Evolutionary conservation across 768 basidiomycete species (phyloP), one percentile per base, ranked within the genome.

Genomic region (Leucogyrophana mollusca): DNA sequence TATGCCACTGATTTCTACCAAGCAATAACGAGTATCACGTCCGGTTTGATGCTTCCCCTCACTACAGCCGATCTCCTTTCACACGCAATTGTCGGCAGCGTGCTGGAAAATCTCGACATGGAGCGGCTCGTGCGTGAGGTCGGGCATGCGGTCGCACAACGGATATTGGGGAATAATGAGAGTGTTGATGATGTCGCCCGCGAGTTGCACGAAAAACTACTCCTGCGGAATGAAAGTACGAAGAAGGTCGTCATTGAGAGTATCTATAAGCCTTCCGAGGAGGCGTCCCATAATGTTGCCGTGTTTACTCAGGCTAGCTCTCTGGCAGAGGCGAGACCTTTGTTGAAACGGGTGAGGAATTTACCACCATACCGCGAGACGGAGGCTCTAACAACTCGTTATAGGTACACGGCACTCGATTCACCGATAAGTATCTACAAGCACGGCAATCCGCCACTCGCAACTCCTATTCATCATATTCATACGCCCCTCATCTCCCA

Each of bases 91-190:
- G 93, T 94, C 46, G 95, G 94, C 25, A 91, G 90, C 64, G 94
- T 97, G 34, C 77, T 98, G 22, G 95, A 98, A 71, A 96, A 97
- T 59, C 82, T 97, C 49, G 95, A 98, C 66, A 95, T 98, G 95
- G 95, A 98, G 59, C 82, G 93, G 23, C 78, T 98, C 32, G 92
- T 98, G 46, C 83, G 84, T 30, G 95, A 98, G 68, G 94, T 98
- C 40, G 95, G 95, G 14, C 78, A 87, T 47, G 93, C 93, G 8
- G 94, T 98, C 7, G 93, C 94, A 6, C 83, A 90, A 56, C 81
- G 94, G 42, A 92, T 98, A 64, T 79, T 92, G 9, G 89, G 90
- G 17, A 90, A 92, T 54, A 88, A 95, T 65, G 89, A 96, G 66
- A 94, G 88, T 57, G 94, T 98, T 16, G 95, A 98, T 62, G 94